phyloP scores from a whole-genome alignment of 768 basidiomycete genomes.

The Dentipellis fragilis region DNA sequence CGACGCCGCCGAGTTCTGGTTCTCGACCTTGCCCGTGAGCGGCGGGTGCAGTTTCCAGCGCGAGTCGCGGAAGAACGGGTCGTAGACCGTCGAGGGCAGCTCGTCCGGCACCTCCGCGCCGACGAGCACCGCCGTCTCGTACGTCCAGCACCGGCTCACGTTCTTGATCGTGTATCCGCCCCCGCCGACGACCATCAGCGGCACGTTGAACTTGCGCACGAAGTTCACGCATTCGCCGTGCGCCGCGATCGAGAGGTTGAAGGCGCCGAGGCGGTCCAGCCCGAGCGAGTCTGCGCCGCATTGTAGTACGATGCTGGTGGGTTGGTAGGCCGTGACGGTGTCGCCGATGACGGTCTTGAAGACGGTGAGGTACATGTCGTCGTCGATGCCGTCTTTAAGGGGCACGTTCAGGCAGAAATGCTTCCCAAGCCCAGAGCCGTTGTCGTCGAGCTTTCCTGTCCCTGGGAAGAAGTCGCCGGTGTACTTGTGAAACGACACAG shows the following conservation, averaged over 20 bases:
- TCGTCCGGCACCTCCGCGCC: slow-evolving; percentile 77
- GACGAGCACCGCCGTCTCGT: slow-evolving; percentile 91
- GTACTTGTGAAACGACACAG: slow-evolving; percentile 98
- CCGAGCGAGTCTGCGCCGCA: slow-evolving; percentile 96
- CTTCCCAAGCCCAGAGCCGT: slow-evolving; percentile 79
- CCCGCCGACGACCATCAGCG: slow-evolving; percentile 85
- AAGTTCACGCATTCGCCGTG: slow-evolving; percentile 98
- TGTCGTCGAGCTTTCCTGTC: slow-evolving; percentile 92
- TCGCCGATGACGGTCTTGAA: slow-evolving; percentile 97
- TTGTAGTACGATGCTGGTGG: slow-evolving; percentile 86
- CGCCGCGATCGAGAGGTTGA: slow-evolving; percentile 94
- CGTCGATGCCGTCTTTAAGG: slow-evolving; percentile 91
- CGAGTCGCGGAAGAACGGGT: slow-evolving; percentile 86
- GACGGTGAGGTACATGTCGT: slow-evolving; percentile 89
- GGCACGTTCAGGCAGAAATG: slow-evolving; percentile 95
- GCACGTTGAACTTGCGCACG: slow-evolving; percentile 86
- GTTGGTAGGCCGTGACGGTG: slow-evolving; percentile 80
- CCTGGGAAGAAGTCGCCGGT: slow-evolving; percentile 98
- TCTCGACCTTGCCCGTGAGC: slow-evolving; percentile 84
- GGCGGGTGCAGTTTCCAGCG: slow-evolving; percentile 92
- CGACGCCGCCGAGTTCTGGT: slow-evolving; percentile 76
- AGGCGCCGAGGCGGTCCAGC: slow-evolving; percentile 89
- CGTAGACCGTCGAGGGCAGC: slow-evolving; percentile 83
- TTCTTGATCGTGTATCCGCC: slow-evolving; percentile 97
- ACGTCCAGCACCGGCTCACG: slow-evolving; percentile 97